Conservation (phyloP, 129 eudicot species). For the Pittosporum tobira region DNA sequence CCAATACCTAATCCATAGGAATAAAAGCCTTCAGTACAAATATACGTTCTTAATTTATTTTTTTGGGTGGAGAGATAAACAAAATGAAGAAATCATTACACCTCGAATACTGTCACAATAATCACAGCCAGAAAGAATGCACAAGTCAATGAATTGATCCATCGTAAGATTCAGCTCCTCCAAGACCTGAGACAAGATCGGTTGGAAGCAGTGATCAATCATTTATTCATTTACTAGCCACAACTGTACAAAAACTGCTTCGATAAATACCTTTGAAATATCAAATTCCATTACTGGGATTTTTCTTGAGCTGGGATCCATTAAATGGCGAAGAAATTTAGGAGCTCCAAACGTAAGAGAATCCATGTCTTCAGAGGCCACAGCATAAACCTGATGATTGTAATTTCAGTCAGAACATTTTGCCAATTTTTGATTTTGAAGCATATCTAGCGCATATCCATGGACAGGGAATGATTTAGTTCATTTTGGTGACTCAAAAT, state of each 20-base stretch:
- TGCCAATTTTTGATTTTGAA: too few relatives aligned
- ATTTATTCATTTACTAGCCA: slow-evolving; percentile 2
- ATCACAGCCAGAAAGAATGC: slow-evolving; percentile 96
- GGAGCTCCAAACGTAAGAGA: slow-evolving; percentile 98
- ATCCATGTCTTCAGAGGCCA: slow-evolving; percentile 99
- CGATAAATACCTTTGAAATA: slow-evolving; percentile 58
- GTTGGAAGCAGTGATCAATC: not conserved
- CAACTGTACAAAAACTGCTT: not conserved
- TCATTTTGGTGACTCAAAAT: not conserved
- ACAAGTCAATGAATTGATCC: slow-evolving; percentile 98
- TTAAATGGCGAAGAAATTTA: slow-evolving; percentile 87
- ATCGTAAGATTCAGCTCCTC: slow-evolving; percentile 82
- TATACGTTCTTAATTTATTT: too few relatives aligned
- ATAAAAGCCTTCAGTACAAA: not conserved
- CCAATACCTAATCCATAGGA: slow-evolving; percentile 64
- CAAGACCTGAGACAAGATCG: slow-evolving; percentile 59
- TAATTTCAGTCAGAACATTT: not conserved
- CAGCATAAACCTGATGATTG: slow-evolving; percentile 70
- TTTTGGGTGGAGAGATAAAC: too few relatives aligned
- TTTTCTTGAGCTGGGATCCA: slow-evolving; percentile 92
- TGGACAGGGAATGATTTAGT: not conserved
- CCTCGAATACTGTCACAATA: slow-evolving; percentile 95
- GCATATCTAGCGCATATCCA: not conserved
- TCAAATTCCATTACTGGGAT: slow-evolving; percentile 98
- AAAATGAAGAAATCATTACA: slow-evolving; percentile 23